These are phyloP conservation scores for Teratosphaeria pseudoeucalypti DNA, from an alignment of 2,329 filamentous ascomycete genomes.

Conservation along the genomic window DNA sequence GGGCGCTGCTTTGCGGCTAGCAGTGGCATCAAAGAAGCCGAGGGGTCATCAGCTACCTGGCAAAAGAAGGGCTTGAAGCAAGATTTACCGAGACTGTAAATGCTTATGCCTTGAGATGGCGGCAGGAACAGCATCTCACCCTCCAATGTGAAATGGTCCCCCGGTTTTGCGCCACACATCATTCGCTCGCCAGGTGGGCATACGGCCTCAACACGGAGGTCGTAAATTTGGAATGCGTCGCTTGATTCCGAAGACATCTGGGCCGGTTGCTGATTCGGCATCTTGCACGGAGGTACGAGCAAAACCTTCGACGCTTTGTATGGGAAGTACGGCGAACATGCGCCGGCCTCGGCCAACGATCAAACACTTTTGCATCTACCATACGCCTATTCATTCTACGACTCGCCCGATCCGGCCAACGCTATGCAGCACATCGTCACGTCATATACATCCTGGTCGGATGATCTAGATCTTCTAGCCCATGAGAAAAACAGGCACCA, in stretches of 20 bases:
- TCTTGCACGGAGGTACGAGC: neutral
- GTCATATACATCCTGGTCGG: no score
- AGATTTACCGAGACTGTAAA: slow-evolving; percentile 13
- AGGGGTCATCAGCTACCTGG: neutral
- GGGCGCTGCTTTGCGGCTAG: slow-evolving; percentile 13
- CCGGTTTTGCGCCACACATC: slow-evolving; percentile 13
- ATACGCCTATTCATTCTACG: neutral
- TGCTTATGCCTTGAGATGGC: slow-evolving; percentile 12
- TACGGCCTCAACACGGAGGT: slow-evolving; percentile 12
- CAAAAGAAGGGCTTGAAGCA: neutral
- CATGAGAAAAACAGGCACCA: neutral
- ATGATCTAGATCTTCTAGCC: no score
- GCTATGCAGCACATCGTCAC: no score
- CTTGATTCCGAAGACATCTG: neutral
- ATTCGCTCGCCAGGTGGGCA: slow-evolving; percentile 11
- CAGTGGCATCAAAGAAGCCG: slow-evolving; percentile 13
- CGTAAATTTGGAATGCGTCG: neutral
- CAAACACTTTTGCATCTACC: neutral
- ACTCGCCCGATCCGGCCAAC: neutral
- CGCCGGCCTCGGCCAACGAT: neutral
- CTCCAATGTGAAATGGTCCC: slow-evolving; percentile 12
- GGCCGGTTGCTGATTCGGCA: neutral
- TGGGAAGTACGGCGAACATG: neutral
- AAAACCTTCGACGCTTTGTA: neutral
- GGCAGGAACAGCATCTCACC: slow-evolving; percentile 16